Conservation (phyloP, 345 rosid genomes). For the Stellera chamaejasme region DNA sequence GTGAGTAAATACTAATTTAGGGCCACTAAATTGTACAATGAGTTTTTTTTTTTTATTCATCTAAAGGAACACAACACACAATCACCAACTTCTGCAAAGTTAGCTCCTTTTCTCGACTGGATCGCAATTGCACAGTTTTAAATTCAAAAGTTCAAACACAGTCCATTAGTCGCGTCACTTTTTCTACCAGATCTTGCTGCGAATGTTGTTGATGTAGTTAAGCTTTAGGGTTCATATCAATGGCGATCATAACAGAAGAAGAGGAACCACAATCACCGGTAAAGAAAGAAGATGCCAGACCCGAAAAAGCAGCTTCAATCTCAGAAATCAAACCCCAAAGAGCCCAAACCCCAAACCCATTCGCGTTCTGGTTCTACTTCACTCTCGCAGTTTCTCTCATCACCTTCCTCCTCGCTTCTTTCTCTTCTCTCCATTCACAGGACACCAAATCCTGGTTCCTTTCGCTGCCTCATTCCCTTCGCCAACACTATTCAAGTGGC, state of each 20-base stretch:
- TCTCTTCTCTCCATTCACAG: constrained; percentile 31
- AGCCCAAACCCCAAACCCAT: constrained; percentile 35
- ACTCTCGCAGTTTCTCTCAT: constrained; percentile 45
- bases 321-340: constrained; percentile 20
- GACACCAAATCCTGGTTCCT: constrained; percentile 90
- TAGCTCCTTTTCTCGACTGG: not conserved
- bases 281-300: constrained; percentile 3
- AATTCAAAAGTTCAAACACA: not conserved
- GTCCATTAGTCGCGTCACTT: not conserved
- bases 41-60: too few relatives aligned
- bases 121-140: not conserved
- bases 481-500: constrained; percentile 78
- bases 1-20: too few relatives aligned
- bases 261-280: constrained; percentile 30
- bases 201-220: constrained; percentile 4
- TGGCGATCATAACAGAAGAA: constrained; percentile 78
- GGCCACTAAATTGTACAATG: too few relatives aligned
- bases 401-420: constrained; percentile 35
- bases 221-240: constrained; percentile 13
- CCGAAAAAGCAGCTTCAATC: constrained; percentile 14
- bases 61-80: too few relatives aligned
- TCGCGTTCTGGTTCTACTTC: constrained; percentile 79
- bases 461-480: constrained; percentile 55
- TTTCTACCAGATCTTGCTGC: not conserved
- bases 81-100: not conserved